These are phyloP conservation scores for Lathyrus aphaca DNA, from an alignment of 306 rosid species.

Conservation along the genomic window DNA sequence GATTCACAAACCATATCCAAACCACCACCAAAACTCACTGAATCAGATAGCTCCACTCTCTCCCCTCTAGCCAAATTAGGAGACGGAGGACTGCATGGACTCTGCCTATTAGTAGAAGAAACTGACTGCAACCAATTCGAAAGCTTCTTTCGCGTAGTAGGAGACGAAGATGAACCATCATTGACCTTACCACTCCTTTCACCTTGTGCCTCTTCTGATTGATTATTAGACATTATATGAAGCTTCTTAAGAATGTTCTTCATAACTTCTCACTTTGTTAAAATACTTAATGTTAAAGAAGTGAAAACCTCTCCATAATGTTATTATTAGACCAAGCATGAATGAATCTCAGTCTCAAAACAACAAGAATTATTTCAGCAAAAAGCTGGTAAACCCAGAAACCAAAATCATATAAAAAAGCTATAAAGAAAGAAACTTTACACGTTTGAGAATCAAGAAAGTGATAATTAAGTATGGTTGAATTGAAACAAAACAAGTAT, in stretches of 20 bases:
- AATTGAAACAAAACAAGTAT: constrained; percentile 40
- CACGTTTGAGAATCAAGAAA: constrained; percentile 38
- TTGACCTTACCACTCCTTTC: constrained; percentile 58
- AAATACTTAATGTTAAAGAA: constrained; percentile 54
- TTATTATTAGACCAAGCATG: constrained; percentile 69
- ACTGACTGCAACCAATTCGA: constrained; percentile 85
- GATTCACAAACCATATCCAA: constrained; percentile 62
- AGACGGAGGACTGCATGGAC: constrained; percentile 61
- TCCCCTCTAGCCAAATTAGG: constrained; percentile 53
- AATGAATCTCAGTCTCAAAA: constrained; percentile 58
- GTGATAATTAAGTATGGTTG: constrained; percentile 46
- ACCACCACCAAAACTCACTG: constrained; percentile 51
- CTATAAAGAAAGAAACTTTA: constrained; percentile 33
- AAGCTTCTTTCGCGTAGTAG: constrained; percentile 52
- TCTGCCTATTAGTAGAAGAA: constrained; percentile 62
- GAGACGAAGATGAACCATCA: constrained; percentile 57
- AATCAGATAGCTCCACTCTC: constrained; percentile 62
- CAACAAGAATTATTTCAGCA: constrained; percentile 41
- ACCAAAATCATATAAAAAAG: constrained; percentile 17
- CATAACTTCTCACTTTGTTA: constrained; percentile 57
- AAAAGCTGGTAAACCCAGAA: constrained; percentile 42
- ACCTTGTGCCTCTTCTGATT: constrained; percentile 64
- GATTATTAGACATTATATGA: constrained; percentile 78
- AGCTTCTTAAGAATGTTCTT: constrained; percentile 95
- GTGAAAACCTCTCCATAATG: constrained; percentile 69